A percentile compares a stretch with the other conserved stretches of the same genome.
phyloP scores from a whole-genome alignment of 1,284 basidiomycete genomes.

The Papiliotrema laurentii region DNA sequence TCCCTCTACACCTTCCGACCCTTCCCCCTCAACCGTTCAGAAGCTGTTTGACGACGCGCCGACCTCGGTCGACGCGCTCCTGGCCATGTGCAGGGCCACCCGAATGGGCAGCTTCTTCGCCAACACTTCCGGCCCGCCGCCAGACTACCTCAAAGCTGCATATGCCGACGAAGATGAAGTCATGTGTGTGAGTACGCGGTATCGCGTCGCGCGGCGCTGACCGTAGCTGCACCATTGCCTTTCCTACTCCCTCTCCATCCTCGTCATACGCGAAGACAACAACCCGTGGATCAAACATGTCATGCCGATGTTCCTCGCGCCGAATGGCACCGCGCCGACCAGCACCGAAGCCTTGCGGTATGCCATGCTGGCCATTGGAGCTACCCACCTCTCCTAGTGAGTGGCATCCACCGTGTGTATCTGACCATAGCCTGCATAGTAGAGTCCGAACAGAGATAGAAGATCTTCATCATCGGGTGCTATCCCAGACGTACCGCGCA shows the following conservation, averaged over 20 bases:
- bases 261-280: slow-evolving; percentile 23
- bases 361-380: slow-evolving; percentile 22
- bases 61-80: slow-evolving; percentile 28
- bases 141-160: slow-evolving; percentile 29
- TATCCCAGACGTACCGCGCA: slow-evolving; percentile 22
- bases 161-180: slow-evolving; percentile 35
- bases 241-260: slow-evolving; percentile 23
- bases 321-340: slow-evolving; percentile 15
- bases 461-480: slow-evolving; percentile 13
- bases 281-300: slow-evolving; percentile 27
- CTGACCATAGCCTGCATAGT: slow-evolving; percentile 12
- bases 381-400: slow-evolving; percentile 24
- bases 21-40: not conserved
- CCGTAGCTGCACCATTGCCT: slow-evolving; percentile 24
- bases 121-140: slow-evolving; percentile 26
- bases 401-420: not conserved
- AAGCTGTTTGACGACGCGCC: slow-evolving; percentile 4
- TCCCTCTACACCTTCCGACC: not conserved
- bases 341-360: slow-evolving; percentile 17
- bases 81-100: slow-evolving; percentile 35
- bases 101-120: slow-evolving; percentile 39
- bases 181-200: slow-evolving; percentile 23
- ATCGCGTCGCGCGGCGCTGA: not conserved
- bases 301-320: slow-evolving; percentile 25
- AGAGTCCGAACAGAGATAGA: slow-evolving; percentile 3